Base-by-base conservation (phyloP, 441 rosid species). In the Bruguiera hainesii region DNA sequence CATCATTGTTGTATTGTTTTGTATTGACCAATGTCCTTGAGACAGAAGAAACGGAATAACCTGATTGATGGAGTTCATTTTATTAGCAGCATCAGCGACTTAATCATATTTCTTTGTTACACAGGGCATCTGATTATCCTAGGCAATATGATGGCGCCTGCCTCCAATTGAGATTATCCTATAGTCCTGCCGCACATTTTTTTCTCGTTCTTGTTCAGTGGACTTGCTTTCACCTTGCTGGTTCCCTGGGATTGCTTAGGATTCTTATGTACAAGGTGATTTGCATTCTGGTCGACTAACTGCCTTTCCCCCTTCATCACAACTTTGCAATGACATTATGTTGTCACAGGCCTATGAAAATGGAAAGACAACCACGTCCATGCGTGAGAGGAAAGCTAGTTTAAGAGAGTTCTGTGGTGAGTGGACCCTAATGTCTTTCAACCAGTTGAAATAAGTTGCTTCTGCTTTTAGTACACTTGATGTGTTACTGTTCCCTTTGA, bases 131-230 rank as follows among this genome's bases (percentile, higher is more conserved):
- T 57, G 93, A 83, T 71, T 81, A 84, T 77, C 97, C 91, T 20
- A 81, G 79, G 71, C 94, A 83, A 71, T 87, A 82, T 52, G 99
- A 91, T 65, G 96, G 93, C 20, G 89, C 83, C 31, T 88, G 84
- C 79, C 93, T 95, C 59, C 99, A 95, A 70, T 87, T 95, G 98
- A 87, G 98, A 81, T 68, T 95, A 46, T 89, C 94, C 6, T 91
- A 90, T 80, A 88, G 98, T 71, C 96, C 97, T 1, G 93, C 90
- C 13, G 99, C 99, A 66, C 91, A 82, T 56, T 71, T 89, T 67
- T 84, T 95, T 55, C 89, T 95, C 59, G 90, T 91, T 78, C 94
- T 95, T 63, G 85, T 91, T 67, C 99, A 88, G 68, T 95, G 98
- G 99, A 89, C 97, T 11, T 96, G 87, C 73, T 95, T 93, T 71